Evolutionary conservation across 2,329 filamentous ascomycete genomes (phyloP).

Genomic region (Colletotrichum euphorbiae): DNA sequence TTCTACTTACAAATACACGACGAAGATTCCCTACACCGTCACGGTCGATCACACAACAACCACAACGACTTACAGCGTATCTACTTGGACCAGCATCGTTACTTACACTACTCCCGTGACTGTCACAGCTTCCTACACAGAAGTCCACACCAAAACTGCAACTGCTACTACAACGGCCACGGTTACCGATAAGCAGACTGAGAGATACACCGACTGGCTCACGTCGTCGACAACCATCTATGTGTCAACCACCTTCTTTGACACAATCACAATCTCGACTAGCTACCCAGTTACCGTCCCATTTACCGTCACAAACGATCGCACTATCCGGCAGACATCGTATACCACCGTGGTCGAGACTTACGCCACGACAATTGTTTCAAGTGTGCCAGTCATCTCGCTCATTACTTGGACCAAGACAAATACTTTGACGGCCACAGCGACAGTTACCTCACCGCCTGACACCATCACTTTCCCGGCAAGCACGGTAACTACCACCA

Average conservation of each 20-base stretch:
- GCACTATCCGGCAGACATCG: conserved; percentile 26
- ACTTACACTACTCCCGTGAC: conserved; percentile 22
- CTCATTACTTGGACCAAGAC: conserved; percentile 8
- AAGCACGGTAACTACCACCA: not conserved
- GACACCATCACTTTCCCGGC: conserved; percentile 22
- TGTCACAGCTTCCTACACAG: conserved; percentile 39
- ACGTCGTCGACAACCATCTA: conserved; percentile 30
- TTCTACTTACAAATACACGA: conserved; percentile 37
- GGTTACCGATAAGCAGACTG: conserved; percentile 28
- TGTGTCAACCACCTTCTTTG: conserved; percentile 29
- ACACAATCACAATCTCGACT: conserved; percentile 40
- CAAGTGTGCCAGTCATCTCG: conserved; percentile 16
- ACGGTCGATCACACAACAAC: conserved; percentile 33
- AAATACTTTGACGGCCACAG: conserved; percentile 5
- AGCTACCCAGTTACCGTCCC: conserved; percentile 40
- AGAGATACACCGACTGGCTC: conserved; percentile 21
- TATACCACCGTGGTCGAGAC: conserved; percentile 27
- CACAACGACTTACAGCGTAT: conserved; percentile 27
- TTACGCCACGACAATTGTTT: conserved; percentile 15
- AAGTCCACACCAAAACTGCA: conserved; percentile 25
- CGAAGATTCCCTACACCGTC: conserved; percentile 36
- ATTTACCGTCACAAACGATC: conserved; percentile 37
- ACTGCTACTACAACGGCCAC: conserved; percentile 29
- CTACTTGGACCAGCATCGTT: conserved; percentile 15
- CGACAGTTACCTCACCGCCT: conserved; percentile 2